Evolutionary conservation across 306 rosid genomes (phyloP).

Genomic region (Trichosanthes cucumerina): DNA sequence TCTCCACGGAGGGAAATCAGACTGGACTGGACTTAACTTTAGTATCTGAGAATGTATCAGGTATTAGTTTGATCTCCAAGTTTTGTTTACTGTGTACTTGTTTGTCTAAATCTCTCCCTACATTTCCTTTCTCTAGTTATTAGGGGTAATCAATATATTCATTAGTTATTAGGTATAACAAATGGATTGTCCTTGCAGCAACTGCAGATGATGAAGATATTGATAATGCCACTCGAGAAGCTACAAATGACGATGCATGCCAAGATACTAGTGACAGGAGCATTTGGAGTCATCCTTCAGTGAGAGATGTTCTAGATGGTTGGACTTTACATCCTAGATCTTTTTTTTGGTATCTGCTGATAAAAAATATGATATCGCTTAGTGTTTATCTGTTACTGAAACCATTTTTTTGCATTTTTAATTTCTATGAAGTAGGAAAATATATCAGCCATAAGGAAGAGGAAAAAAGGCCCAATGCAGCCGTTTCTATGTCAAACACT

Average conservation of each 20-base stretch:
- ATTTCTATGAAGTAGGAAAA: slow-evolving; percentile 17
- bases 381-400: neutral
- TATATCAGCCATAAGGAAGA: slow-evolving; percentile 11
- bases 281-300: slow-evolving; percentile 18
- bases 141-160: neutral
- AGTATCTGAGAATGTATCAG: neutral
- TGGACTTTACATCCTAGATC: neutral
- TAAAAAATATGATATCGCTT: neutral
- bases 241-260: slow-evolving; percentile 13
- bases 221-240: slow-evolving; percentile 7
- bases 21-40: slow-evolving; percentile 15
- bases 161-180: neutral
- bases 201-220: slow-evolving; percentile 12
- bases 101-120: neutral
- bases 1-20: slow-evolving; percentile 18
- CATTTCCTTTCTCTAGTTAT: neutral
- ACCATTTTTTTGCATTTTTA: neutral
- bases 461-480: slow-evolving; percentile 4
- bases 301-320: slow-evolving; percentile 23
- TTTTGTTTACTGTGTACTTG: neutral
- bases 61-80: neutral
- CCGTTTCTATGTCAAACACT: neutral
- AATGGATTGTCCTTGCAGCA: slow-evolving; percentile 6
- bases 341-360: neutral
- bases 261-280: slow-evolving; percentile 15